phyloP scores from a whole-genome alignment of 345 rosid genomes.

The Linum lewisii region DNA sequence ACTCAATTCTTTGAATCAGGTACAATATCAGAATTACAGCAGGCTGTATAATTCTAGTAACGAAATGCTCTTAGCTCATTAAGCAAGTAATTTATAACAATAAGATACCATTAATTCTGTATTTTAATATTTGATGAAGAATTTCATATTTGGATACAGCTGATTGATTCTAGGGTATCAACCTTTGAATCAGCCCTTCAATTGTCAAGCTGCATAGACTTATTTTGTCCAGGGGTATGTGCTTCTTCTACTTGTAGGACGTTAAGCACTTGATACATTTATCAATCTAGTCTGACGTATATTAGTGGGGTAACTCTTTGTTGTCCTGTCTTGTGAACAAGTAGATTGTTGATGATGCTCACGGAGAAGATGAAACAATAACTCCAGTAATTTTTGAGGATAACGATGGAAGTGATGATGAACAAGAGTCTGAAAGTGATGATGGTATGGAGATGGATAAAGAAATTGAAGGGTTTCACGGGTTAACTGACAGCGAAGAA shows the following conservation, averaged over 20 bases:
- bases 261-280: not conserved
- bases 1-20: slow-evolving; percentile 85
- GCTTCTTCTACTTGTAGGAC: not conserved
- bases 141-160: slow-evolving; percentile 31
- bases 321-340: not conserved
- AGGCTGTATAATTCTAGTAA: not conserved
- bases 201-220: slow-evolving; percentile 62
- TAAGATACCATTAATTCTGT: not conserved
- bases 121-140: not conserved
- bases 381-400: slow-evolving; percentile 58
- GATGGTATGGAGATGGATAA: slow-evolving; percentile 46
- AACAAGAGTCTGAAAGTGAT: slow-evolving; percentile 39
- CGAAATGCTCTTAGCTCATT: too few species aligned
- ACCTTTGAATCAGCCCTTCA: slow-evolving; percentile 59
- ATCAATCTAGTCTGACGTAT: not conserved
- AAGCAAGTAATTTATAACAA: too few species aligned
- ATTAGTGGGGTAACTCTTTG: not conserved
- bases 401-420: slow-evolving; percentile 64
- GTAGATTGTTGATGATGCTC: slow-evolving; percentile 47
- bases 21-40: slow-evolving; percentile 2
- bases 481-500: slow-evolving; percentile 31
- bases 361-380: slow-evolving; percentile 30
- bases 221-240: slow-evolving; percentile 41
- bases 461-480: slow-evolving; percentile 28
- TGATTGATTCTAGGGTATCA: slow-evolving; percentile 68